A percentile compares a stretch with the other conserved stretches of the same genome.
Conservation (phyloP, 2,329 filamentous ascomycete species). For the Graphiopsis chlorocephala region DNA sequence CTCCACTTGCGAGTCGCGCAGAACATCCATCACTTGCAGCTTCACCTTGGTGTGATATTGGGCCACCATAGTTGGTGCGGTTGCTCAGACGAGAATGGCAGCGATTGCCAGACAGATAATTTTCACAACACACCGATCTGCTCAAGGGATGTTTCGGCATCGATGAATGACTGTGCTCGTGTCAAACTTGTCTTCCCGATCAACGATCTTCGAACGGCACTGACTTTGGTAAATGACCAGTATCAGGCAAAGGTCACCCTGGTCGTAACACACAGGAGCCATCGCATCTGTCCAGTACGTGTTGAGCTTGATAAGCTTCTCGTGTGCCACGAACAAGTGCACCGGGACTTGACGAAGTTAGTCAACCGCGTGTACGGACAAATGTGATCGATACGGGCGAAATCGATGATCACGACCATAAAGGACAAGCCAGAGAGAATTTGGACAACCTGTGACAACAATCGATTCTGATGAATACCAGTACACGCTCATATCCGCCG, state of each 20-base stretch:
- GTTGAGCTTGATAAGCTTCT: neutral
- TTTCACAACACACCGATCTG: neutral
- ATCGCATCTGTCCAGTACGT: neutral
- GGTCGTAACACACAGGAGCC: neutral
- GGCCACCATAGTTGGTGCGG: neutral
- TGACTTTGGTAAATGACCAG: neutral
- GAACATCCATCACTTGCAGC: neutral
- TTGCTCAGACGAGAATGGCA: neutral
- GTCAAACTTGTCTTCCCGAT: neutral
- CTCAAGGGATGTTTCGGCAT: neutral
- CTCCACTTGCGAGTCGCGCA: neutral
- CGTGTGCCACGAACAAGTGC: too few relatives aligned
- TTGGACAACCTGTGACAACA: too few relatives aligned
- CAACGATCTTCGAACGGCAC: neutral
- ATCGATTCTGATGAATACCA: too few relatives aligned
- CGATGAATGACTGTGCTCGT: neutral
- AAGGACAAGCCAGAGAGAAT: too few relatives aligned
- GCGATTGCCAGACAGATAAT: neutral
- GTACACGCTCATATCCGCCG: too few relatives aligned
- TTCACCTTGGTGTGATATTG: neutral
- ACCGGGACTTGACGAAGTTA: too few relatives aligned
- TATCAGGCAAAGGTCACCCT: neutral
- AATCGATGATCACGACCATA: too few relatives aligned
- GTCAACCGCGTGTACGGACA: neutral
- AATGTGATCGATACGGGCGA: too few relatives aligned